Base-by-base conservation (phyloP, 805 yeast species). In the Kregervanrija delftensis region DNA sequence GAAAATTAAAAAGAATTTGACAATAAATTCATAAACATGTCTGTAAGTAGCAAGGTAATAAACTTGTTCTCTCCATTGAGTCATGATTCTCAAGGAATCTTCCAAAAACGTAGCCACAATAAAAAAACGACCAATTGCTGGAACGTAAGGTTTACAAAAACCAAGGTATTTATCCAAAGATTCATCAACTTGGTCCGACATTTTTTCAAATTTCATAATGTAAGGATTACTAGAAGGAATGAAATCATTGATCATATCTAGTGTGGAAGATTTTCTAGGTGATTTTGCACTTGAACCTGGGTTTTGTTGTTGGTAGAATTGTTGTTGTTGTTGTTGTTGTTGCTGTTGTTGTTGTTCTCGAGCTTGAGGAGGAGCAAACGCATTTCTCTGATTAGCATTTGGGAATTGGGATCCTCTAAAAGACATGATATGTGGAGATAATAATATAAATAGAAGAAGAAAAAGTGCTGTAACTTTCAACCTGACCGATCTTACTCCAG, bases 81-180 rank as follows among this genome's bases (percentile, higher is more conserved):
- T 68, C 43, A 81, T 55, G 57, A 91, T 86, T 64, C 99, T 77
- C 43, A 83, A 61, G 3, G 96, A 77, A 60, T 93, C 98, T 66
- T 91, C 98, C 53, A 80, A 77, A 61, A 90, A 91, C 0, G 98
- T 93, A 40, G 96, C 95, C 45, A 91, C 96, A 49, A 91, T 90
- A 52, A 90, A 77, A 49, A 86, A 79, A 47, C 98, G 75, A 34
- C 96, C 98, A 56, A 91, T 77, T 16, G 81, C 80, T 8, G 98
- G 97, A 40, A 90, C 82, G 56, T 79, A 82, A 0, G 91, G 91
- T 60, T 74, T 81, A 38, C 82, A 59, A 42, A 77, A 69, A 52
- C 73, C 61, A 43, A 66, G 55, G 69, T 79, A 65, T 44, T 68
- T 61, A 67, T 82, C 74, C 59, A 79, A 61, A 49, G 63, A 49